Evolutionary conservation across 1,284 basidiomycete genomes (phyloP).

Genomic region (Psilocybe mexicana): DNA sequence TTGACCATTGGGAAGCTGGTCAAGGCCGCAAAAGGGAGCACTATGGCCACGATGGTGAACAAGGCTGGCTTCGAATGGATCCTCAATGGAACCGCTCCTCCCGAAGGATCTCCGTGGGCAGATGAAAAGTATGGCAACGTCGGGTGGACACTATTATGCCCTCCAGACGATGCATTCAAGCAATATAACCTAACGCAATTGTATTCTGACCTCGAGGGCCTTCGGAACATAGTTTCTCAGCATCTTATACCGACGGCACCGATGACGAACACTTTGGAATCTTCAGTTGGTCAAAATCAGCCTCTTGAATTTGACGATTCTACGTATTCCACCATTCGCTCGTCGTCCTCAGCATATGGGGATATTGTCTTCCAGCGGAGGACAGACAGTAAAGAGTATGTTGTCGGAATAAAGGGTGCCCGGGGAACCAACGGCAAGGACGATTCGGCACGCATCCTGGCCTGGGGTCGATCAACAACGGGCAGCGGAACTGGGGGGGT

Average conservation of each 20-base stretch:
- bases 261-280: slow-evolving; percentile 21
- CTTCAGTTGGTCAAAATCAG: slow-evolving; percentile 50
- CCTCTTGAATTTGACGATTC: slow-evolving; percentile 75
- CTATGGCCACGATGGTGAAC: slow-evolving; percentile 83
- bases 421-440: slow-evolving; percentile 69
- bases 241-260: slow-evolving; percentile 72
- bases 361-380: slow-evolving; percentile 76
- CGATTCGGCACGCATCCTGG: slow-evolving; percentile 78
- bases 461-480: slow-evolving; percentile 82
- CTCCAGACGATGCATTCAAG: slow-evolving; percentile 91
- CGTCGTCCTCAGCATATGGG: slow-evolving; percentile 65
- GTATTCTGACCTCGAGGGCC: slow-evolving; percentile 57
- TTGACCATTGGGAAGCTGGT: slow-evolving; percentile 89
- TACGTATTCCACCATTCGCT: slow-evolving; percentile 74
- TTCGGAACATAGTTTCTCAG: slow-evolving; percentile 79
- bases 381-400: slow-evolving; percentile 50
- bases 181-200: slow-evolving; percentile 83
- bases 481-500: slow-evolving; percentile 79
- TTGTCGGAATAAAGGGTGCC: slow-evolving; percentile 91
- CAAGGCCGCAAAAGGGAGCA: slow-evolving; percentile 83
- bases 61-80: slow-evolving; percentile 90
- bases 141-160: slow-evolving; percentile 87
- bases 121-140: slow-evolving; percentile 47
- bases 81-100: slow-evolving; percentile 80
- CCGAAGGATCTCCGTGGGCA: slow-evolving; percentile 61